A percentile compares a stretch with the other conserved stretches of the same genome.
These are phyloP conservation scores for Solanum chmielewskii DNA, from an alignment of 257 asterid species.

Conservation along the genomic window DNA sequence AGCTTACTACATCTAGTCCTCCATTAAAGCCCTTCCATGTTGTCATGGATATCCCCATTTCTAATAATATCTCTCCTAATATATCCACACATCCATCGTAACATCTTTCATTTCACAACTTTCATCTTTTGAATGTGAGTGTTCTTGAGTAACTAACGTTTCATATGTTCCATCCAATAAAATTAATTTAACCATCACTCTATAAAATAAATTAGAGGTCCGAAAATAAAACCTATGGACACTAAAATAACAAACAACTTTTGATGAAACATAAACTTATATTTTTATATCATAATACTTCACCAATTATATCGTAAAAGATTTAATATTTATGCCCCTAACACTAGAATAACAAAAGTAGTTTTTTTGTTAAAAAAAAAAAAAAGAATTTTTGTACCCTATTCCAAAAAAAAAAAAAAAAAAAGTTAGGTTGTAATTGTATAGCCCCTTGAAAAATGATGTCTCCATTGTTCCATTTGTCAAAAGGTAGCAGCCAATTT, in stretches of 20 bases:
- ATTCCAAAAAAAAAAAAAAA: not conserved
- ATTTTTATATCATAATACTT: not conserved
- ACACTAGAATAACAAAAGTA: not conserved
- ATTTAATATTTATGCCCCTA: not conserved
- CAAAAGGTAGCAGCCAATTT: not conserved
- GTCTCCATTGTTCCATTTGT: not conserved
- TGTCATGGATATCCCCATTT: not conserved
- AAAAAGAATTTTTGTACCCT: not conserved
- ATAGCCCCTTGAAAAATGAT: not conserved
- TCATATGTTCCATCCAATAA: not conserved
- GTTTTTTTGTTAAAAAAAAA: not conserved
- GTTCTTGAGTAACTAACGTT: not conserved
- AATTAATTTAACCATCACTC: not conserved
- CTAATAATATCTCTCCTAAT: not conserved
- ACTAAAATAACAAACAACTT: not conserved
- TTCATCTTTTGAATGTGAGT: too few relatives aligned
- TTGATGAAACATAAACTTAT: not conserved
- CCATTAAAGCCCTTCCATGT: not conserved
- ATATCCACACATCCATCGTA: not conserved
- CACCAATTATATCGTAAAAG: not conserved
- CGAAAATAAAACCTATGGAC: not conserved
- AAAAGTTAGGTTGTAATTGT: not conserved
- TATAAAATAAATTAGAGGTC: not conserved
- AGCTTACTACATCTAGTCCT: not conserved
- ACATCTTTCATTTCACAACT: not conserved